Evolutionary conservation across 805 yeast genomes (phyloP).

Genomic region (Geotrichum ghanense): DNA sequence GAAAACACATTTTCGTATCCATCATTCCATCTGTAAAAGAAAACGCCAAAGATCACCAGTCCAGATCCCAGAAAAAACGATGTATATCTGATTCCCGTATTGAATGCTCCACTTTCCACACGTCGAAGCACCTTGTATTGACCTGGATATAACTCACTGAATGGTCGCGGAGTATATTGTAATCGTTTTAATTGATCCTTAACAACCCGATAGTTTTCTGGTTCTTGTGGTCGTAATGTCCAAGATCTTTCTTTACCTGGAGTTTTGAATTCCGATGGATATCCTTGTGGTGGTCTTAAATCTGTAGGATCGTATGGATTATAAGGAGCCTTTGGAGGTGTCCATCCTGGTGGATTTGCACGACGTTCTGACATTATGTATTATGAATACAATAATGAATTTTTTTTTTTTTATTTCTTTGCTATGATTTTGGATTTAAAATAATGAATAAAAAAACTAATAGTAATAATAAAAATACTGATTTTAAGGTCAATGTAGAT

Average conservation of each 20-base stretch:
- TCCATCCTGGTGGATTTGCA: constrained; percentile 72
- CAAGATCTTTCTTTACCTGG: constrained; percentile 52
- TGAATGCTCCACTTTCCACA: constrained; percentile 43
- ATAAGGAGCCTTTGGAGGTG: constrained; percentile 71
- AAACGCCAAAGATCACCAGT: constrained; percentile 47
- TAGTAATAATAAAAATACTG: no score
- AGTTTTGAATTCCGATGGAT: constrained; percentile 67
- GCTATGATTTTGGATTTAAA: no score
- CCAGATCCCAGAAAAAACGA: constrained; percentile 40
- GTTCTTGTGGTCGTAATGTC: constrained; percentile 49
- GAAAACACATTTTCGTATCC: constrained; percentile 68
- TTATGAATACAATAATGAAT: no score
- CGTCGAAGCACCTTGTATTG: constrained; percentile 60
- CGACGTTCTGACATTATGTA: constrained; percentile 43
- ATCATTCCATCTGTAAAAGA: constrained; percentile 77
- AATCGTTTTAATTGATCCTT: constrained; percentile 63
- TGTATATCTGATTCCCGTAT: constrained; percentile 48
- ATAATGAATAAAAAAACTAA: no score
- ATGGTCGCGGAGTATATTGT: constrained; percentile 70
- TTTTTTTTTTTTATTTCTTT: no score
- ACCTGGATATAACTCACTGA: constrained; percentile 64
- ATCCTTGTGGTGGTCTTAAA: constrained; percentile 68
- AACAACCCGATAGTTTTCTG: constrained; percentile 55
- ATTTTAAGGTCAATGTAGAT: no score
- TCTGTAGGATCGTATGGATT: constrained; percentile 78